phyloP scores from a whole-genome alignment of 2,329 filamentous ascomycete species.

The Metarhizium sp. region DNA sequence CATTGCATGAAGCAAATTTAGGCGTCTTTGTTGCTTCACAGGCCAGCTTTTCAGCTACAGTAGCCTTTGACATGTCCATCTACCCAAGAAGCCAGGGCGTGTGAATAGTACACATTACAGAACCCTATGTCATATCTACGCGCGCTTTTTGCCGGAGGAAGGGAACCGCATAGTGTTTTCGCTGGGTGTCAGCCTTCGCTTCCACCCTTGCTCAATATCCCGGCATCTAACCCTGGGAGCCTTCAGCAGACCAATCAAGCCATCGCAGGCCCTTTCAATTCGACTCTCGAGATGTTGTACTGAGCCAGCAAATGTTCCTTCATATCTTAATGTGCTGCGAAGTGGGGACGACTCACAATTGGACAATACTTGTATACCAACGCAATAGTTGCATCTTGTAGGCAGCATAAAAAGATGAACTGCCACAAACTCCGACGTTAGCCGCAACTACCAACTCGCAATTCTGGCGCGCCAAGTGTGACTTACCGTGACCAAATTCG shows the following conservation, averaged over 20 bases:
- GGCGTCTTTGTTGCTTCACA: no score
- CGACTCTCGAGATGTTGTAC: background rate
- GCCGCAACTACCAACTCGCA: background rate
- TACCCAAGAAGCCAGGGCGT: no score
- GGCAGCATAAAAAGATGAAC: no score
- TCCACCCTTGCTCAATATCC: background rate
- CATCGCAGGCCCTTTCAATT: background rate
- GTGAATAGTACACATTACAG: background rate
- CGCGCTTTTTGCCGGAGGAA: background rate
- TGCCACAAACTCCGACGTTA: background rate
- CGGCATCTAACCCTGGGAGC: background rate
- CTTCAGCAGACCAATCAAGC: background rate
- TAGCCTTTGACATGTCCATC: no score
- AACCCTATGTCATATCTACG: background rate
- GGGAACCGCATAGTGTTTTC: background rate
- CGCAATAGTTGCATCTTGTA: background rate
- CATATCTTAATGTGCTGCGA: no score
- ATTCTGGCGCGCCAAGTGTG: background rate
- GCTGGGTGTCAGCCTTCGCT: background rate
- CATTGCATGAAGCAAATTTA: no score
- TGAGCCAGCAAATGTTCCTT: no score
- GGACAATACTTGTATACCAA: background rate
- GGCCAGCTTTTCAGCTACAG: no score
- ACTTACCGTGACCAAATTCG: background rate
- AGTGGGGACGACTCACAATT: no score